Evolutionary conservation across 1,139 yeast genomes (phyloP).

Genomic region (Protomyces macrosporus): DNA sequence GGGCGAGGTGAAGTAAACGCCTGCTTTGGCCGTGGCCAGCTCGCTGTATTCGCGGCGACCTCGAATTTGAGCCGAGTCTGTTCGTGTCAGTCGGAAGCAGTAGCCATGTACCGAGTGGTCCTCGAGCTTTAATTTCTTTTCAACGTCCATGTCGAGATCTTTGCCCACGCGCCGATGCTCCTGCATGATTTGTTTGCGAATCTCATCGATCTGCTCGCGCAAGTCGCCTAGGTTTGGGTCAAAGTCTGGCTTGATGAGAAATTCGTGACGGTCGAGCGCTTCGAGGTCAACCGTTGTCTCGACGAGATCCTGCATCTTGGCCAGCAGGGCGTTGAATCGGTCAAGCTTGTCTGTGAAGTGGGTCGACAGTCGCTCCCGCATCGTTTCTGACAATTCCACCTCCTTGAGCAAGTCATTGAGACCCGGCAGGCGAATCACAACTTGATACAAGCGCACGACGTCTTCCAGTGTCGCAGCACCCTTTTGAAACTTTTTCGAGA

Average conservation of each 20-base stretch:
- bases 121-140: constrained; percentile 82
- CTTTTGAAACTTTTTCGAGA: constrained; percentile 59
- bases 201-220: constrained; percentile 51
- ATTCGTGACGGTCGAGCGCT: constrained; percentile 72
- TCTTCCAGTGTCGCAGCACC: constrained; percentile 65
- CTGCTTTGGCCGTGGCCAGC: constrained; percentile 74
- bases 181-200: constrained; percentile 52
- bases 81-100: constrained; percentile 88
- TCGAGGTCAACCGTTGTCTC: constrained; percentile 87
- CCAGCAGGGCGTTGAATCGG: constrained; percentile 48
- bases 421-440: constrained; percentile 65
- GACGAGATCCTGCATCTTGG: constrained; percentile 73
- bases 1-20: constrained; percentile 79
- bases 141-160: constrained; percentile 73
- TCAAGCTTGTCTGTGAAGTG: constrained; percentile 43
- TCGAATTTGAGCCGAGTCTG: constrained; percentile 49
- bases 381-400: constrained; percentile 35
- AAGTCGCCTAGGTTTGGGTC: constrained; percentile 67
- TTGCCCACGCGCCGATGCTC: constrained; percentile 64
- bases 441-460: constrained; percentile 82
- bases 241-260: constrained; percentile 81
- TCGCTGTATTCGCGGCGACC: constrained; percentile 59
- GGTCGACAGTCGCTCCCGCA: constrained; percentile 35
- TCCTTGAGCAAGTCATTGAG: constrained; percentile 50
- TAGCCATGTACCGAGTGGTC: constrained; percentile 83